phyloP scores from a whole-genome alignment of 2,329 filamentous ascomycete species.

The Monilinia fructigena region DNA sequence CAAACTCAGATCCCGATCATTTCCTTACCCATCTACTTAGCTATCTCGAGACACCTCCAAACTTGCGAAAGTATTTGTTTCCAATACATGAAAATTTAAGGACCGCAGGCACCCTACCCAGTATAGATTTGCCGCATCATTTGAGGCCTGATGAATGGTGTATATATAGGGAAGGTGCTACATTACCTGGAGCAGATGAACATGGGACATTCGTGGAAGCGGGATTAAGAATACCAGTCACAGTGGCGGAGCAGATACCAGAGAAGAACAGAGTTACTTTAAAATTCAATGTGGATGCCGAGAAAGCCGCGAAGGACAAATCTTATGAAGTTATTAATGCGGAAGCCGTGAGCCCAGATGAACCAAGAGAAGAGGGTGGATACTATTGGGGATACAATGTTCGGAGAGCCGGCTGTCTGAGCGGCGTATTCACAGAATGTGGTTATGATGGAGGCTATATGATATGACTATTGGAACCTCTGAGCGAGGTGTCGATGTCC shows the following conservation, averaged over 20 bases:
- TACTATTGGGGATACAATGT: slow-evolving; percentile 87
- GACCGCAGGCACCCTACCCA: slow-evolving; percentile 70
- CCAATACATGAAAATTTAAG: slow-evolving; percentile 75
- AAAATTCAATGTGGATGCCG: slow-evolving; percentile 52
- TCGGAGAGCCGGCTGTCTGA: slow-evolving; percentile 64
- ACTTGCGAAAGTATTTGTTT: slow-evolving; percentile 74
- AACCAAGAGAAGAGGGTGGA: slow-evolving; percentile 70
- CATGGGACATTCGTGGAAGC: slow-evolving; percentile 56
- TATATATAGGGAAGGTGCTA: slow-evolving; percentile 75
- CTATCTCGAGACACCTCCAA: slow-evolving; percentile 81
- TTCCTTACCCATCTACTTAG: slow-evolving; percentile 77
- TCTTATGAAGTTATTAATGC: slow-evolving; percentile 41
- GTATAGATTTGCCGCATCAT: slow-evolving; percentile 83
- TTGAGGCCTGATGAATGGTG: slow-evolving; percentile 74
- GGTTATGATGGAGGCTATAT: slow-evolving; percentile 79
- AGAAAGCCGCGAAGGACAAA: slow-evolving; percentile 41
- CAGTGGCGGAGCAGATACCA: slow-evolving; percentile 52
- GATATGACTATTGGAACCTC: slow-evolving; percentile 82
- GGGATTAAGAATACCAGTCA: slow-evolving; percentile 54
- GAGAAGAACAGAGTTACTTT: slow-evolving; percentile 73
- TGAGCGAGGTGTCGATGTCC: slow-evolving; percentile 60
- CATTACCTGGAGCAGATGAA: slow-evolving; percentile 48
- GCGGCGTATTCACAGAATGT: slow-evolving; percentile 74
- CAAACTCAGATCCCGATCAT: slow-evolving; percentile 71
- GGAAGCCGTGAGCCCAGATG: slow-evolving; percentile 63